Evolutionary conservation across 2,329 filamentous ascomycete species (phyloP).

Genomic region (Hirsutella rhossiliensis): DNA sequence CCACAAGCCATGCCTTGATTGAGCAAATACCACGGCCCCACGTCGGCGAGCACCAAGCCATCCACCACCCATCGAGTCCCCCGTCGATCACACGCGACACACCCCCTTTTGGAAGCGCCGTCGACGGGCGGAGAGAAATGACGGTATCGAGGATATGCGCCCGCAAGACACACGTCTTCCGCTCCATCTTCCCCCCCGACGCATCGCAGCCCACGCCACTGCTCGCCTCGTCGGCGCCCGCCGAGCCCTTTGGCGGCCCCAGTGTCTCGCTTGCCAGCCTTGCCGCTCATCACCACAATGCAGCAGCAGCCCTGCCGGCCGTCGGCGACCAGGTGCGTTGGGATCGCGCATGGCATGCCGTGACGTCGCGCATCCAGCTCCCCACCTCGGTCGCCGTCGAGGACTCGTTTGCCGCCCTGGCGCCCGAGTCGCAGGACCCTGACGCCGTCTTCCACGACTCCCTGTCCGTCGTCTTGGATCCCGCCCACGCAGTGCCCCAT

Average conservation of each 20-base stretch:
- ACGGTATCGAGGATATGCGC: constrained; percentile 31
- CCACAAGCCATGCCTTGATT: too few species aligned
- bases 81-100: too few species aligned
- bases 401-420: constrained; percentile 39
- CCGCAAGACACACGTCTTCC: constrained; percentile 37
- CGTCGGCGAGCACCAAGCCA: too few species aligned
- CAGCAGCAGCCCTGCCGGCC: constrained; percentile 8
- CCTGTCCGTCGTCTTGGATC: constrained; percentile 39
- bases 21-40: too few species aligned
- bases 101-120: neutral
- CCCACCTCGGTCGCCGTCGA: constrained; percentile 42
- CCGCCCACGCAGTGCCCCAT: constrained; percentile 30
- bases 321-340: constrained; percentile 41
- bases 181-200: constrained; percentile 43
- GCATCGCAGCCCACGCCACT: constrained; percentile 36
- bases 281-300: neutral
- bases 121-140: constrained; percentile 11
- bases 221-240: constrained; percentile 25
- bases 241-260: constrained; percentile 32
- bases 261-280: neutral
- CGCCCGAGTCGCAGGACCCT: constrained; percentile 28
- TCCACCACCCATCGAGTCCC: too few species aligned
- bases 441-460: constrained; percentile 37
- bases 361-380: constrained; percentile 45
- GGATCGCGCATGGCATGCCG: constrained; percentile 50